Conservation (phyloP, 2,329 filamentous ascomycete species). For the Fusarium sp. region DNA sequence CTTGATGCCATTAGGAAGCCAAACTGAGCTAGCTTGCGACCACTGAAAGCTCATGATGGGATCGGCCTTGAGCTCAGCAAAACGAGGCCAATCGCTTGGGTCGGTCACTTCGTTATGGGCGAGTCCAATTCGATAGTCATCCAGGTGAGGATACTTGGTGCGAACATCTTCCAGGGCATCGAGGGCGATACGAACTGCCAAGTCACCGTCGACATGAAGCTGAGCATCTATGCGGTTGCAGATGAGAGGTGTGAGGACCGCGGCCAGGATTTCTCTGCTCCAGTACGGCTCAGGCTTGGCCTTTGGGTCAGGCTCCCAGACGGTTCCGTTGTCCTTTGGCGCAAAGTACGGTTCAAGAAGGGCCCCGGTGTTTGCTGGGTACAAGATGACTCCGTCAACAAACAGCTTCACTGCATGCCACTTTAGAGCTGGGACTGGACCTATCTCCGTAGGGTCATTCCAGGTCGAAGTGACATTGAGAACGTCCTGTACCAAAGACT, state of each 20-base stretch:
- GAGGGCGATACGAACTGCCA: not conserved
- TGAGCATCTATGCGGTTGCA: not conserved
- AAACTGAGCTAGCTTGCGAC: not conserved
- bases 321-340: not conserved
- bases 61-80: not conserved
- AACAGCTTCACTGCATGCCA: not conserved
- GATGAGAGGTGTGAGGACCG: not conserved
- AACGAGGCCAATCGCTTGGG: not conserved
- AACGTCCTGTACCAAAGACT: not conserved
- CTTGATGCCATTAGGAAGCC: not conserved
- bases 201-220: not conserved
- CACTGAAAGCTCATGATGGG: not conserved
- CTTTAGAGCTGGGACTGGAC: not conserved
- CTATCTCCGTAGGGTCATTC: not conserved
- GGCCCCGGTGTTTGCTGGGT: not conserved
- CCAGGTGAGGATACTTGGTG: not conserved
- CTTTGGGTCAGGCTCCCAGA: not conserved
- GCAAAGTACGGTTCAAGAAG: not conserved
- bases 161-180: not conserved
- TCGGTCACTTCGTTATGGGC: not conserved
- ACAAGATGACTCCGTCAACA: not conserved
- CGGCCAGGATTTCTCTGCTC: not conserved
- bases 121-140: not conserved
- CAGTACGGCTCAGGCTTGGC: not conserved
- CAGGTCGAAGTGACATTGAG: not conserved